These are phyloP conservation scores for Populus hybrid DNA, from an alignment of 441 rosid species.

Conservation along the genomic window DNA sequence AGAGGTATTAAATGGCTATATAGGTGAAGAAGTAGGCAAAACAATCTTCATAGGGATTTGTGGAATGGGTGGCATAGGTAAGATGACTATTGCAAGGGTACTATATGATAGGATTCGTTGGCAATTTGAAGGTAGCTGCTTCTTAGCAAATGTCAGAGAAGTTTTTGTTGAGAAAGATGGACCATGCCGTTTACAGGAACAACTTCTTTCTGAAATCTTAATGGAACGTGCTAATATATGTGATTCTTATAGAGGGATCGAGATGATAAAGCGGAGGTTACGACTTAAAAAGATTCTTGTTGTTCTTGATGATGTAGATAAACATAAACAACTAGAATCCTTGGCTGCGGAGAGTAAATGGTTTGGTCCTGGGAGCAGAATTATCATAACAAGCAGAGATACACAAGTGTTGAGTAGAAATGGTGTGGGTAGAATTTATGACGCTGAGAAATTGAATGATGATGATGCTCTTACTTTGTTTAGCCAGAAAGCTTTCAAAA, in stretches of 20 bases:
- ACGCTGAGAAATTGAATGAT: background rate
- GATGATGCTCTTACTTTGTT: slow-evolving; percentile 12
- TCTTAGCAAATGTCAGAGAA: slow-evolving; percentile 13
- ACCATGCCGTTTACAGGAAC: background rate
- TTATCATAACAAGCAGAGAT: slow-evolving; percentile 14
- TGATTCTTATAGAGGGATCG: background rate
- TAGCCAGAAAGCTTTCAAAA: slow-evolving; percentile 1
- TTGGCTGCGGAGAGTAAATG: background rate
- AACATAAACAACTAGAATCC: background rate
- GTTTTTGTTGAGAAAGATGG: background rate
- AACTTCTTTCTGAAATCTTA: slow-evolving; percentile 7
- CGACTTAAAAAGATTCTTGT: slow-evolving; percentile 9
- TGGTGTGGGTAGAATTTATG: background rate
- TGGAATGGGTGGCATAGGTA: slow-evolving; percentile 22
- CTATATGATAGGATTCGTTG: background rate
- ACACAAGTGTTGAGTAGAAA: background rate
- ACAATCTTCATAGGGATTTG: slow-evolving; percentile 5
- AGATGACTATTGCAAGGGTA: slow-evolving; percentile 10
- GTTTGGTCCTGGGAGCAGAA: slow-evolving; percentile 20
- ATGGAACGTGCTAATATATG: background rate
- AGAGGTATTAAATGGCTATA: background rate
- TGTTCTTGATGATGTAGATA: slow-evolving; percentile 15
- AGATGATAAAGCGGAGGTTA: background rate
- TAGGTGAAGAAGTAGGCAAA: slow-evolving; percentile 12
- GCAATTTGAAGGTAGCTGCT: slow-evolving; percentile 5